Evolutionary conservation across 2,329 filamentous ascomycete genomes (phyloP), one percentile per base, ranked within the genome.

Genomic region (Aureobasidium sp.): DNA sequence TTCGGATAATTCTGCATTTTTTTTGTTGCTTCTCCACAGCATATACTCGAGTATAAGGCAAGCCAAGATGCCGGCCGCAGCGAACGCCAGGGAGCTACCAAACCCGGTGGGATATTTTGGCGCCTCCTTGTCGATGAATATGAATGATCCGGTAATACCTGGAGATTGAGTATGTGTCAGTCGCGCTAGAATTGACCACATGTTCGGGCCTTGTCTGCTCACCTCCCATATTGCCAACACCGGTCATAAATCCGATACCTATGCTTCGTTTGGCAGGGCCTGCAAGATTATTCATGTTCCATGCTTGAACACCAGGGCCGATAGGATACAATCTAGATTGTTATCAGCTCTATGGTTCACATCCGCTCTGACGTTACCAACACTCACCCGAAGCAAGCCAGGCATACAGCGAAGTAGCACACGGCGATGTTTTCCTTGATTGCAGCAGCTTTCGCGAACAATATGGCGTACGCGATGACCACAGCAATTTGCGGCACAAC

Each of bases 391-490:
- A 70, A 67, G 41, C 66, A 68, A 11, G 66, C 67, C 12, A 73
- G 62, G 62, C 69, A 68, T 36, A 72, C 64, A 29, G 69, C 70
- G 37, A 67, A 66, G 61, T 70, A 73, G 45, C 53, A 49, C 20
- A 56, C 53, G 8, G 62, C 45, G 44, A 63, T 63, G 29, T 56
- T 53, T 22, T 97, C 97, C 70, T 91, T 87, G 0, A 93, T 85
- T 0, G 79, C 81, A 0, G 91, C 79, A 6, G 78, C 78, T 3
- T 81, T 77, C 4, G 84, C 84, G 1, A 96, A 78, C 3, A 96
- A 81, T 86, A 97, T 91, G 41, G 81, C 73, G 71, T 96, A 97
- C 0, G 93, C 92, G 0, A 79, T 75, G 20, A 95, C 87, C 9
- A 87, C 90, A 4, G 96, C 69, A 0, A 88, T 59, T 0, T 89